Base-by-base conservation (phyloP, 441 rosid genomes). In the Corymbia citriodora region DNA sequence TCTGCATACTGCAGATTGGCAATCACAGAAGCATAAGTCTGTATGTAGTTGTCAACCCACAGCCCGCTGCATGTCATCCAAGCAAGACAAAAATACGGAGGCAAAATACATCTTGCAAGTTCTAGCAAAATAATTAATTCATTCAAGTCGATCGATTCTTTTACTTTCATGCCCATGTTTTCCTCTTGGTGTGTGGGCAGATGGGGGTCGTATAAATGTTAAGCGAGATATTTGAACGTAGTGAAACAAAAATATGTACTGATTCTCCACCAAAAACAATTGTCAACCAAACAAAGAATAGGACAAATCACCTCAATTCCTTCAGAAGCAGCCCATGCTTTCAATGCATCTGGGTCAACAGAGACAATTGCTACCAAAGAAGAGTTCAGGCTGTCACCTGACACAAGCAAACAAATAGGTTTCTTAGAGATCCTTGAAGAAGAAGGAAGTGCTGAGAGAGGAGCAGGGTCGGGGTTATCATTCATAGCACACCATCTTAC, bases 311-410 rank as follows among this genome's bases (percentile, higher is more conserved):
- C 99, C 99, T 96, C 92, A 59, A 97, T 94, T 95, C 97, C 99
- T 94, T 97, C 95, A 87, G 99, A 95, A 89, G 92, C 93, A 89
- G 99, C 99, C 99, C 99, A 97, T 89, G 95, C 95, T 95, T 93
- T 95, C 87, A 97, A 87, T 55, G 89, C 96, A 91, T 97, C 99
- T 61, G 59, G 97, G 91, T 98, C 99, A 88, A 97, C 98, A 85
- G 99, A 92, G 87, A 97, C 99, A 92, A 98, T 83, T 16, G 97
- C 99, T 54, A 97, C 99, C 94, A 98, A 89, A 88, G 96, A 93
- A 68, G 99, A 96, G 91, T 98, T 97, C 59, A 98, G 92, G 94
- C 99, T 98, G 94, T 98, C 99, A 93, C 99, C 99, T 98, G 89
- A 87, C 59, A 90, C 72, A 25, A 91, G 88, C 81, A 40, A 36